These are phyloP conservation scores for Crepidotus variabilis DNA, from an alignment of 768 basidiomycete genomes.

Conservation along the genomic window DNA sequence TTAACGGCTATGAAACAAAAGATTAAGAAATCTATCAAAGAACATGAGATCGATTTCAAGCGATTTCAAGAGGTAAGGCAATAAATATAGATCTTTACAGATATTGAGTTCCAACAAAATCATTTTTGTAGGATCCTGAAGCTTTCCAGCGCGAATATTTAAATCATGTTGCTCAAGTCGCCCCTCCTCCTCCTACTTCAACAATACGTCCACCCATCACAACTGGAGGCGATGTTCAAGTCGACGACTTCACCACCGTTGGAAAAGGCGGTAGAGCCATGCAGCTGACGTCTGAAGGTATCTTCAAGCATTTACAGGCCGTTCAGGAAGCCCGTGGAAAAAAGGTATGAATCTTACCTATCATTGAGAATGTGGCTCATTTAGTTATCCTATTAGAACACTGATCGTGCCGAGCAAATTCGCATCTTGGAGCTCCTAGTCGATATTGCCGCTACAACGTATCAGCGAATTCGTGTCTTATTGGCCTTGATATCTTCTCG, in stretches of 20 bases:
- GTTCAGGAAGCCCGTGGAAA: slow-evolving; percentile 94
- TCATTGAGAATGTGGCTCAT: slow-evolving; percentile 1
- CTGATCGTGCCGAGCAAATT: slow-evolving; percentile 93
- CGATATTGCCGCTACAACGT: slow-evolving; percentile 80
- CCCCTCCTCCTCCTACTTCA: slow-evolving; percentile 27
- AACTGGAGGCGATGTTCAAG: slow-evolving; percentile 38
- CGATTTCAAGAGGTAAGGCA: slow-evolving; percentile 70
- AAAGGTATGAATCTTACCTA: slow-evolving; percentile 56
- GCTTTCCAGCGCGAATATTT: slow-evolving; percentile 78
- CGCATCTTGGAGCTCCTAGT: slow-evolving; percentile 84
- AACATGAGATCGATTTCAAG: slow-evolving; percentile 78
- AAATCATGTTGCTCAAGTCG: slow-evolving; percentile 44
- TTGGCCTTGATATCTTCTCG: slow-evolving; percentile 91
- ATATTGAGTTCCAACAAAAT: background rate
- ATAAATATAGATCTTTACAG: background rate
- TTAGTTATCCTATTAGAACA: slow-evolving; percentile 60
- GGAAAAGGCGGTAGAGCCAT: slow-evolving; percentile 86
- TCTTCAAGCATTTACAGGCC: slow-evolving; percentile 89
- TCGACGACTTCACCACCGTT: slow-evolving; percentile 84
- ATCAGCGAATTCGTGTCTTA: slow-evolving; percentile 92
- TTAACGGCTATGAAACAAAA: slow-evolving; percentile 98
- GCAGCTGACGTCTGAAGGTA: slow-evolving; percentile 77
- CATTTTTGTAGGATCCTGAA: slow-evolving; percentile 69
- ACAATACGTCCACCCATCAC: slow-evolving; percentile 33
- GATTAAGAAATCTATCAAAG: slow-evolving; percentile 86